phyloP scores from a whole-genome alignment of 164 flowering plant species.

The Vitis rupestris region DNA sequence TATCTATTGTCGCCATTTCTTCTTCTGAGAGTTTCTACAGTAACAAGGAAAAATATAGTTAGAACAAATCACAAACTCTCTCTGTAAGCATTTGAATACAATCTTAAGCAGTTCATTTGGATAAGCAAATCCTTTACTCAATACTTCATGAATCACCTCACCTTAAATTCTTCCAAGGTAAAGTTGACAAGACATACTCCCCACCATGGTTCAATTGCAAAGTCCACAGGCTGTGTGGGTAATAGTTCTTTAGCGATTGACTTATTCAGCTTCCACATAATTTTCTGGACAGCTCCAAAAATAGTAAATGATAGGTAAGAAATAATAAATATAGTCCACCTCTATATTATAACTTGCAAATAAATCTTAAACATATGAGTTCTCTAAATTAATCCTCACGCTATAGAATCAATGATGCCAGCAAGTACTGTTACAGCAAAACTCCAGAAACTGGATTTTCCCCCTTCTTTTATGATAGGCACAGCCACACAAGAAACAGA shows the following conservation, averaged over 20 bases:
- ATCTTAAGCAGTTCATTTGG: too few species aligned
- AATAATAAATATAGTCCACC: conserved; percentile 14
- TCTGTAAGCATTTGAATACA: not conserved
- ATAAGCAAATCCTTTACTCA: too few species aligned
- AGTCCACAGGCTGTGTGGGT: conserved; percentile 93
- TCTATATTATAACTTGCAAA: conserved; percentile 3
- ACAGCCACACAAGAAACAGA: too few species aligned
- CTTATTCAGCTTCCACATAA: conserved; percentile 99
- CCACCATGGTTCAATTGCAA: conserved; percentile 97
- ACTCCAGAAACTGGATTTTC: not conserved
- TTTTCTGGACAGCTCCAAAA: conserved; percentile 77
- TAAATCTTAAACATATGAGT: not conserved
- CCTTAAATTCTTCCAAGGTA: conserved; percentile 98
- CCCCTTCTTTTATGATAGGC: too few species aligned
- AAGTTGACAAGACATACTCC: conserved; percentile 97
- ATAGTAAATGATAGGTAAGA: conserved; percentile 24
- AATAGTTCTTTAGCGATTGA: conserved; percentile 94
- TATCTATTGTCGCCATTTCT: conserved; percentile 92
- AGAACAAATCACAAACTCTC: not conserved
- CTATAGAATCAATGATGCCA: not conserved
- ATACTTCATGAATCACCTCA: conserved; percentile 16
- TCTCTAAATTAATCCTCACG: not conserved
- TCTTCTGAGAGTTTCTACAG: conserved; percentile 93
- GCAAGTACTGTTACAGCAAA: not conserved
- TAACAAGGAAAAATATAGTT: not conserved